Evolutionary conservation across 2,329 filamentous ascomycete species (phyloP).

Genomic region (Mycosphaerella arachidis): DNA sequence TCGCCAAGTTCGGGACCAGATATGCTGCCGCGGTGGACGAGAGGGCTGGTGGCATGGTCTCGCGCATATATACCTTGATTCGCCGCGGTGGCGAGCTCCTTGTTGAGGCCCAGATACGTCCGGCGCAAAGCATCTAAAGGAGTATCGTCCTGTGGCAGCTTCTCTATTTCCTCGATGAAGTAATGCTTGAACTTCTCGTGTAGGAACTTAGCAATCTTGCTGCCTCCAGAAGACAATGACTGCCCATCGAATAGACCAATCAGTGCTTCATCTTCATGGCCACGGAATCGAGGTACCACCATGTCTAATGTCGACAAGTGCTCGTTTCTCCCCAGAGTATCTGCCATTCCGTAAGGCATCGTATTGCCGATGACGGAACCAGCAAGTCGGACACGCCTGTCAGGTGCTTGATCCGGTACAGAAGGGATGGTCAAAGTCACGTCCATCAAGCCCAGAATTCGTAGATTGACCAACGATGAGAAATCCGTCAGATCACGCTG

Average conservation of each 20-base stretch:
- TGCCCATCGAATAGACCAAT: conserved; percentile 96
- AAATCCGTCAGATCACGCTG: conserved; percentile 82
- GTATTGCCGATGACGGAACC: conserved; percentile 80
- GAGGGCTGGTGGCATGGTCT: conserved; percentile 43
- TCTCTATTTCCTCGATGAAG: conserved; percentile 76
- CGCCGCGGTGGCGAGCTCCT: conserved; percentile 82
- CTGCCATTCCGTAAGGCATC: conserved; percentile 94
- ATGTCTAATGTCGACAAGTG: conserved; percentile 94
- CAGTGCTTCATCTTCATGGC: conserved; percentile 82
- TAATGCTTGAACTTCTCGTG: conserved; percentile 92
- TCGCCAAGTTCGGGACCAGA: conserved; percentile 74
- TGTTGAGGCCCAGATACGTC: conserved; percentile 85
- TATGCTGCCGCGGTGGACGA: conserved; percentile 66
- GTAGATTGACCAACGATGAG: conserved; percentile 73
- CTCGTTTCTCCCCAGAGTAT: conserved; percentile 87
- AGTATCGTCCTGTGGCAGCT: conserved; percentile 62
- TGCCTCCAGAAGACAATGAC: conserved; percentile 80
- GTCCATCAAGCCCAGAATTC: conserved; percentile 93
- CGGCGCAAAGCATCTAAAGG: conserved; percentile 78
- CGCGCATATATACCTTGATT: conserved; percentile 76
- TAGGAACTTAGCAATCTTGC: conserved; percentile 91
- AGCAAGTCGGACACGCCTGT: conserved; percentile 91
- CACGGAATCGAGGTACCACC: conserved; percentile 86
- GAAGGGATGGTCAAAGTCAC: conserved; percentile 90
- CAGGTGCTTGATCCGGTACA: conserved; percentile 91